Evolutionary conservation across 352 stramenopile genomes (phyloP).

Genomic region (Globisporangium megalacanthum): DNA sequence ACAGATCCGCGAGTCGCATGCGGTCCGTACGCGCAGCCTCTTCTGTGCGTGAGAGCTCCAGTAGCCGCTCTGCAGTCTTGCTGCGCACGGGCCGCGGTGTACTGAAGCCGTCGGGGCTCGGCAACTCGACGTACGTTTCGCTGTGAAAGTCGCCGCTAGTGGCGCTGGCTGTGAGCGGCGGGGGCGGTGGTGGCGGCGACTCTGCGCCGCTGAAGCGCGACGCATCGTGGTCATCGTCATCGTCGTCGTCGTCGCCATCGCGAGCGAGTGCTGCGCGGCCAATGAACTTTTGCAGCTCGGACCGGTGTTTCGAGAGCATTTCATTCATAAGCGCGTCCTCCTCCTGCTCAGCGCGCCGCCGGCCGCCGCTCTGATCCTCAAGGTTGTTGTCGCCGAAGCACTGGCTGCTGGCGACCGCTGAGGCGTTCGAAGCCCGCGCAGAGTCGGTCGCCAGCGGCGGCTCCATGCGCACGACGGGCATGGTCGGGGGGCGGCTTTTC

Average conservation of each 20-base stretch:
- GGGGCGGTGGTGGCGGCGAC: constrained; percentile 18
- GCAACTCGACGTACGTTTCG: constrained; percentile 18
- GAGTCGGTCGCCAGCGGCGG: neutral
- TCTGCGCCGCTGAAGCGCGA: constrained; percentile 16
- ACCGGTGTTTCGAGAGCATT: constrained; percentile 47
- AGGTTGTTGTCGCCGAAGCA: constrained; percentile 1
- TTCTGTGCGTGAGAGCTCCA: constrained; percentile 45
- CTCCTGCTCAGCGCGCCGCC: constrained; percentile 34
- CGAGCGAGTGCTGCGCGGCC: constrained; percentile 12
- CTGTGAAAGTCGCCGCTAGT: constrained; percentile 6
- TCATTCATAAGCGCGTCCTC: constrained; percentile 47
- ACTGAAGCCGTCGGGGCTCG: constrained; percentile 19
- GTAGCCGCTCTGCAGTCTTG: constrained; percentile 36
- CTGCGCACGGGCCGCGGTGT: constrained; percentile 30
- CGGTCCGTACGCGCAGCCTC: constrained; percentile 47
- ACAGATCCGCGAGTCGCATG: constrained; percentile 74
- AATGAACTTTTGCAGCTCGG: constrained; percentile 49
- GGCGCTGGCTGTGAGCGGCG: constrained; percentile 3
- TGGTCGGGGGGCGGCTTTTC: neutral
- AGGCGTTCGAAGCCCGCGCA: neutral
- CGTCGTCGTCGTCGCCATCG: constrained; percentile 18
- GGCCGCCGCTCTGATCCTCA: constrained; percentile 1
- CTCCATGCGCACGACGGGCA: neutral
- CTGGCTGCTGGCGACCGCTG: neutral
- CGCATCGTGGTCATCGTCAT: constrained; percentile 10